phyloP scores from a whole-genome alignment of 202 grass and related monocot species.

The Saccharum hybrid region DNA sequence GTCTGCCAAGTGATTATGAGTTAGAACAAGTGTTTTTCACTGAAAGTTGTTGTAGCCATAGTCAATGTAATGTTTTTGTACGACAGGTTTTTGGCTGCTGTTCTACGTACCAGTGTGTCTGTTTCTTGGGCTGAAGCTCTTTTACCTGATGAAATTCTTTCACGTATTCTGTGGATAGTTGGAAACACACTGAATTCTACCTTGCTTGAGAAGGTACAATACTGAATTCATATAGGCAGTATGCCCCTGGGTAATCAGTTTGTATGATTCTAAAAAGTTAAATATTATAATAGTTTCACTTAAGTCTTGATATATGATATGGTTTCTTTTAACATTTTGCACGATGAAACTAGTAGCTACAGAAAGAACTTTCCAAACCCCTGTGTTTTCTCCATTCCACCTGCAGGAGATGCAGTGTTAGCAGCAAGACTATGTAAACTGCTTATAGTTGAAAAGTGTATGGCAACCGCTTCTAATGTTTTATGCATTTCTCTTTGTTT shows the following conservation, averaged over 20 bases:
- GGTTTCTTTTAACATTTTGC: not conserved
- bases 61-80: constrained; percentile 35
- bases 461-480: not conserved
- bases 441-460: not conserved
- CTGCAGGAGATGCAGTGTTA: not conserved
- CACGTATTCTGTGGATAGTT: constrained; percentile 81
- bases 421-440: not conserved
- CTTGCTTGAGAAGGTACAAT: constrained; percentile 78
- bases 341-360: not conserved
- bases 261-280: constrained; percentile 23
- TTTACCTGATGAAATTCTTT: constrained; percentile 71
- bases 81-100: constrained; percentile 64
- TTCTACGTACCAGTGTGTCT: constrained; percentile 60
- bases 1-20: constrained; percentile 4
- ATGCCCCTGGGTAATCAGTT: constrained; percentile 18
- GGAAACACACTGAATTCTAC: constrained; percentile 68
- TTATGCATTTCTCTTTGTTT: not conserved
- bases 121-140: constrained; percentile 76
- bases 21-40: constrained; percentile 18
- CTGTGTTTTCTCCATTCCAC: not conserved
- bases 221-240: constrained; percentile 31
- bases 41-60: constrained; percentile 19
- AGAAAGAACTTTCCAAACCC: not conserved
- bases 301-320: constrained; percentile 27
- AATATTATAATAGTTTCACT: not conserved